Conservation (phyloP, 371 early-diverging fungal species). For the Lichtheimia corymbifera region DNA sequence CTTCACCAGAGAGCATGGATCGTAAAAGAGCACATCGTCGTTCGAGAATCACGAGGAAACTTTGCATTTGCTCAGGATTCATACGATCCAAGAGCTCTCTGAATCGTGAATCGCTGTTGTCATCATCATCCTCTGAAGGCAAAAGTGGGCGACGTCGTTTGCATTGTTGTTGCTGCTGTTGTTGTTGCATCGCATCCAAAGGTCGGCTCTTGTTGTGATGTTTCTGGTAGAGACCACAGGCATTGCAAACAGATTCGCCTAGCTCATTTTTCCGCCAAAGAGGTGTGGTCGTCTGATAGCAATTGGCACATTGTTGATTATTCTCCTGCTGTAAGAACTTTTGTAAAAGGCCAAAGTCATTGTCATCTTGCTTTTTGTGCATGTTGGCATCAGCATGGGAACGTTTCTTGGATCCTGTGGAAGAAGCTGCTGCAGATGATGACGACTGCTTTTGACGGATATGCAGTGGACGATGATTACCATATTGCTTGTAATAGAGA, state of each 20-base stretch:
- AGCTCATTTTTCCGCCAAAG: constrained; percentile 82
- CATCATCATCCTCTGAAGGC: background rate
- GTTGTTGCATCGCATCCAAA: constrained; percentile 56
- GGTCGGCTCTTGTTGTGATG: constrained; percentile 71
- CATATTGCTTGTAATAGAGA: constrained; percentile 76
- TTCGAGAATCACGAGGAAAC: constrained; percentile 28
- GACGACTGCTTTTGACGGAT: constrained; percentile 57
- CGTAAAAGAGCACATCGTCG: constrained; percentile 30
- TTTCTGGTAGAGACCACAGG: constrained; percentile 84
- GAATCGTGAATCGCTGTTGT: constrained; percentile 26
- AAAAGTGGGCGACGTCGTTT: constrained; percentile 51
- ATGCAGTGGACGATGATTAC: constrained; percentile 69
- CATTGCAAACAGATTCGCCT: constrained; percentile 83
- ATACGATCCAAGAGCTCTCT: constrained; percentile 30
- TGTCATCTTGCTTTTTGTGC: background rate
- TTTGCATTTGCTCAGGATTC: constrained; percentile 28
- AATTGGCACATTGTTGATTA: constrained; percentile 67
- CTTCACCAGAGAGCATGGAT: constrained; percentile 15
- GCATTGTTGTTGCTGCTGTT: constrained; percentile 55
- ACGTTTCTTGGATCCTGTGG: background rate
- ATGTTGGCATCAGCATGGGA: background rate
- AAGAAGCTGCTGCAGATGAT: background rate
- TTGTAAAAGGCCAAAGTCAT: background rate
- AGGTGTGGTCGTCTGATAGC: constrained; percentile 80
- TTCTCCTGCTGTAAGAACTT: constrained; percentile 4